phyloP scores from a whole-genome alignment of 345 rosid genomes.

The Eucalyptus coolabah region DNA sequence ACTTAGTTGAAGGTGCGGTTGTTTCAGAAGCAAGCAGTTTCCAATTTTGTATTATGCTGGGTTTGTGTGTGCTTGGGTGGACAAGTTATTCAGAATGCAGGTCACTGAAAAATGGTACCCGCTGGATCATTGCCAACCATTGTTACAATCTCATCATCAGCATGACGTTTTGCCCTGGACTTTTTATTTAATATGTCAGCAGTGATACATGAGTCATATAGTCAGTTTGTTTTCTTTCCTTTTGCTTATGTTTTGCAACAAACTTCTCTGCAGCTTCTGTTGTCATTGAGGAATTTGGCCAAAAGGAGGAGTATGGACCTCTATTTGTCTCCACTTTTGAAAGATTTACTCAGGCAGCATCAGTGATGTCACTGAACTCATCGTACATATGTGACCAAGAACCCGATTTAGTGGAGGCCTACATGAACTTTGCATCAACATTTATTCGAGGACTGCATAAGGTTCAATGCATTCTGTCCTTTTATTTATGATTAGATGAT shows the following conservation, averaged over 20 bases:
- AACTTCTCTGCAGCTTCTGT: conserved; percentile 48
- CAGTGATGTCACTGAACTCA: conserved; percentile 75
- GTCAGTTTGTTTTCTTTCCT: background rate
- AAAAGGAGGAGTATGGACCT: conserved; percentile 70
- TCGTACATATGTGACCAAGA: conserved; percentile 97
- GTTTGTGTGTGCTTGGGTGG: background rate
- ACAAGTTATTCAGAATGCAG: background rate
- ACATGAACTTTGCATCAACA: conserved; percentile 75
- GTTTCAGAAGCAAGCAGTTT: background rate
- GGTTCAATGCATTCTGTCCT: conserved; percentile 31
- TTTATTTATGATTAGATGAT: background rate
- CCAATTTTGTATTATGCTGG: background rate
- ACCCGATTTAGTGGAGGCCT: conserved; percentile 95
- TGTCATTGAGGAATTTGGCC: conserved; percentile 87
- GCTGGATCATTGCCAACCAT: background rate
- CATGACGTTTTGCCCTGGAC: background rate
- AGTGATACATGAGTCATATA: background rate
- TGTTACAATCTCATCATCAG: background rate
- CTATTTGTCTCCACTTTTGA: conserved; percentile 73
- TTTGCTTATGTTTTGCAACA: background rate
- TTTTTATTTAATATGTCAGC: background rate
- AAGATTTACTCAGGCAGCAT: conserved; percentile 73
- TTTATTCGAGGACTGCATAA: conserved; percentile 63
- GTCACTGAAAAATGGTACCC: background rate
- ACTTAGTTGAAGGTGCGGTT: background rate